Base-by-base conservation (phyloP, 129 eudicot species). In the Silybum marianum region DNA sequence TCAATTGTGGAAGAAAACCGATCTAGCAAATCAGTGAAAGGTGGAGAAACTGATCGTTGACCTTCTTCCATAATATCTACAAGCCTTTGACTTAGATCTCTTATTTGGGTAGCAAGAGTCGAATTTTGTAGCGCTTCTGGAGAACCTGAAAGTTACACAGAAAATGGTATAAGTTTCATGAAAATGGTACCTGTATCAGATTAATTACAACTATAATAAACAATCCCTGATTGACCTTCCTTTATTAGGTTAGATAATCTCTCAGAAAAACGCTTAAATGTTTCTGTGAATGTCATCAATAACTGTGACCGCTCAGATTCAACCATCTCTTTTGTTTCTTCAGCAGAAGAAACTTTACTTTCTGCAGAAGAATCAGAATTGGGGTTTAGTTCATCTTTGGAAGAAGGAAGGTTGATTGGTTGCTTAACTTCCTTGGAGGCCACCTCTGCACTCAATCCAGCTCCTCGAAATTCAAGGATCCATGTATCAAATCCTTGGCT, bases 401-500 rank as follows among this genome's bases (percentile, higher is more conserved):
- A 82, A 82, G 90, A 72, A 74, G 71, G 73, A 86, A 74, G 78
- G 67, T 39, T 75, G 51, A 70, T 42, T 77, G 89, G 88, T 77
- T 80, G 77, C 75, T 85, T 84, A 76, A 81, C 83, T 65, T 87
- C 82, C 24, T 71, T 73, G 23, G 80, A 70, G 65, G 79, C 81
- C 32, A 81, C 73, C 67, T 88, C 79, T 69, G 86, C 71, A 78
- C 97, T 92, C 88, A 92, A 92, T 62, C 97, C 97, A 65, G 97
- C 94, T 74, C 97, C 97, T 12, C 97, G 90, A 79, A 92, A 82
- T 81, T 92, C 97, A 46, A 92, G 94, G 85, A 88, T 90, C 97
- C 97, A 92, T 63, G 97, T 92, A 76, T 92, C 97, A 76, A 90
- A 92, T 81, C 97, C 97, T 86, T 92, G 90, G 74, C 89, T 87